phyloP scores from a whole-genome alignment of 495 filamentous ascomycete genomes.

The Pyrenula aspistea region DNA sequence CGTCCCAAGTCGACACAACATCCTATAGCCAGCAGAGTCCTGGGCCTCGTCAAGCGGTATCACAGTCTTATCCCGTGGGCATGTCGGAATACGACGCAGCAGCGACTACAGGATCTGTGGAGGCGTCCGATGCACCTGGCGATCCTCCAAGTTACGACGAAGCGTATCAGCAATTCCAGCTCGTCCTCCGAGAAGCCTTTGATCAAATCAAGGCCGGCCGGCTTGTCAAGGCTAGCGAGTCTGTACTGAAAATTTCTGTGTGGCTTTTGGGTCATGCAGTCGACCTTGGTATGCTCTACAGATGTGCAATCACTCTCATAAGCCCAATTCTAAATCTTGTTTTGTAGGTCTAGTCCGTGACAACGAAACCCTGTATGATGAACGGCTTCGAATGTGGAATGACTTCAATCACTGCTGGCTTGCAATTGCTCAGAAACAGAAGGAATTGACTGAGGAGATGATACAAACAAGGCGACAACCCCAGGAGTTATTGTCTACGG shows the following conservation, averaged over 20 bases:
- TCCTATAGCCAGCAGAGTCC: slow-evolving; percentile 44
- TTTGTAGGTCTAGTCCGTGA: slow-evolving; percentile 54
- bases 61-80: slow-evolving; percentile 38
- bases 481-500: slow-evolving; percentile 50
- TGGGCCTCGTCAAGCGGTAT: slow-evolving; percentile 33
- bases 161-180: slow-evolving; percentile 65
- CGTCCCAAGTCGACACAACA: slow-evolving; percentile 37
- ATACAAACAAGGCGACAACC: slow-evolving; percentile 46
- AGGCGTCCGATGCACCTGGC: slow-evolving; percentile 2
- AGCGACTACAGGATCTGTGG: slow-evolving; percentile 22
- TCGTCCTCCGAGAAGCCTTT: slow-evolving; percentile 60
- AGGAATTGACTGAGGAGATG: slow-evolving; percentile 53
- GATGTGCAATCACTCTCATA: slow-evolving; percentile 10
- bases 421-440: slow-evolving; percentile 73
- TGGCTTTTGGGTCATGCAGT: slow-evolving; percentile 76
- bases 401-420: slow-evolving; percentile 96
- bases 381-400: slow-evolving; percentile 75
- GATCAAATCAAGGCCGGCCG: slow-evolving; percentile 60
- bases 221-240: slow-evolving; percentile 59
- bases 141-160: slow-evolving; percentile 34
- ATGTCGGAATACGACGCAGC: slow-evolving; percentile 41
- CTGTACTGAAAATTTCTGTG: slow-evolving; percentile 66
- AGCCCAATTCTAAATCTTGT: slow-evolving; percentile 15
- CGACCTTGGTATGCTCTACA: slow-evolving; percentile 60
- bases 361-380: slow-evolving; percentile 54